phyloP scores from a whole-genome alignment of 352 stramenopile genomes.

The Pythium volutum region DNA sequence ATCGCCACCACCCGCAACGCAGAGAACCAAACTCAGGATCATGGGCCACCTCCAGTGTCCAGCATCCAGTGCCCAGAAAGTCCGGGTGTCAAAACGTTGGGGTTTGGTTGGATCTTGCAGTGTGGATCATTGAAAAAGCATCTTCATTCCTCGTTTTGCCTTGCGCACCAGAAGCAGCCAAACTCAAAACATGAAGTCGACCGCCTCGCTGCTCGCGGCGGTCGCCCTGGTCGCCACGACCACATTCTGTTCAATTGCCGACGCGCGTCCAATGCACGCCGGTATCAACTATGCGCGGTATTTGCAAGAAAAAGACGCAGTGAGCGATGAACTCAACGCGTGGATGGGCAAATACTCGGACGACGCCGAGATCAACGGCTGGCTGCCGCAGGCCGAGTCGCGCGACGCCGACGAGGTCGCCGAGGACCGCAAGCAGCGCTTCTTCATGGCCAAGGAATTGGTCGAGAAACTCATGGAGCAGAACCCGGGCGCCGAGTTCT shows the following conservation, averaged over 20 bases:
- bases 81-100: no score
- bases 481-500: conserved; percentile 64
- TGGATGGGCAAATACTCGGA: conserved; percentile 40
- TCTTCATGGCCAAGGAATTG: conserved; percentile 23
- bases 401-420: conserved; percentile 26
- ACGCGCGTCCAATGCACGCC: conserved; percentile 24
- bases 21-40: no score
- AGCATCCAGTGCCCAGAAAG: no score
- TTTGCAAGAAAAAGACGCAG: conserved; percentile 39
- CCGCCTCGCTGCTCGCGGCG: neutral
- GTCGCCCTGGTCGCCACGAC: no score
- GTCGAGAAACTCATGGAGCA: conserved; percentile 38
- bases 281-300: conserved; percentile 44
- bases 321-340: conserved; percentile 35
- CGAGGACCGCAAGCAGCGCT: conserved; percentile 22
- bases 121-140: no score
- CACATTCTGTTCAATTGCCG: neutral
- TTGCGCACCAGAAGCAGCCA: neutral
- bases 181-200: neutral
- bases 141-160: conserved; percentile 8
- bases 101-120: no score
- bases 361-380: conserved; percentile 17
- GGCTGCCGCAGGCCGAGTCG: conserved; percentile 19
- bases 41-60: no score
- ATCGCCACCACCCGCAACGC: no score